Evolutionary conservation across 1,284 basidiomycete genomes (phyloP).

Genomic region (Inonotus obliquus): DNA sequence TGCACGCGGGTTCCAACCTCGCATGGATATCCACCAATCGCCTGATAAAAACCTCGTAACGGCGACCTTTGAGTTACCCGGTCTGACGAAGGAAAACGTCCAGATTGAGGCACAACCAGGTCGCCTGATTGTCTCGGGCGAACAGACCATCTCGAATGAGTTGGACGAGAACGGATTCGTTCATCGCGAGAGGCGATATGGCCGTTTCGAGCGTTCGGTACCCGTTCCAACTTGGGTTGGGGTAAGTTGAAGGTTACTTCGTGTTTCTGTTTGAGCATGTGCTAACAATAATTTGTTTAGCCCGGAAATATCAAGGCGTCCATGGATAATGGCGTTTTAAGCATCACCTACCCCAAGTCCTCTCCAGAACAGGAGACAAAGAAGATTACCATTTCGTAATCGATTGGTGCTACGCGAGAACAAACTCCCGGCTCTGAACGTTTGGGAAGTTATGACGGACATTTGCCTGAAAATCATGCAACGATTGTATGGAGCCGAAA

Average conservation of each 20-base stretch:
- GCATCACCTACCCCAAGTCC: slow-evolving; percentile 24
- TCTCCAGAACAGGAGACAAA: slow-evolving; percentile 21
- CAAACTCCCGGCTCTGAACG: background rate
- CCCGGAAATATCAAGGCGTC: slow-evolving; percentile 23
- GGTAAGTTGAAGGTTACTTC: background rate
- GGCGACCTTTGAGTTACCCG: slow-evolving; percentile 47
- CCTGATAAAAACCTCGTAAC: slow-evolving; percentile 36
- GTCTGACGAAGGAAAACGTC: slow-evolving; percentile 40
- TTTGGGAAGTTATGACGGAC: too few relatives aligned
- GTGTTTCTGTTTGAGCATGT: background rate
- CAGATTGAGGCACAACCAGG: slow-evolving; percentile 39
- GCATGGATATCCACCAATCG: slow-evolving; percentile 44
- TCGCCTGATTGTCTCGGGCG: slow-evolving; percentile 42
- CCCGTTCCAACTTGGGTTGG: slow-evolving; percentile 5
- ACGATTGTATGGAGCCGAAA: too few relatives aligned
- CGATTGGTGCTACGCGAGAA: background rate
- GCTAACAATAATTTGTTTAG: slow-evolving; percentile 8
- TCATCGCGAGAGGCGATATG: slow-evolving; percentile 45
- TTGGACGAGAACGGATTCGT: slow-evolving; percentile 40
- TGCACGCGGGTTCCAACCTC: slow-evolving; percentile 20
- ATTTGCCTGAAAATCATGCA: background rate
- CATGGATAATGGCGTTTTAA: slow-evolving; percentile 25
- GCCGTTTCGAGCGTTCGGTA: slow-evolving; percentile 19
- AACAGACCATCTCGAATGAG: slow-evolving; percentile 32
- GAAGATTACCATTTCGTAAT: slow-evolving; percentile 22